Evolutionary conservation across 257 asterid species (phyloP).

Genomic region (Penstemon davidsonii): DNA sequence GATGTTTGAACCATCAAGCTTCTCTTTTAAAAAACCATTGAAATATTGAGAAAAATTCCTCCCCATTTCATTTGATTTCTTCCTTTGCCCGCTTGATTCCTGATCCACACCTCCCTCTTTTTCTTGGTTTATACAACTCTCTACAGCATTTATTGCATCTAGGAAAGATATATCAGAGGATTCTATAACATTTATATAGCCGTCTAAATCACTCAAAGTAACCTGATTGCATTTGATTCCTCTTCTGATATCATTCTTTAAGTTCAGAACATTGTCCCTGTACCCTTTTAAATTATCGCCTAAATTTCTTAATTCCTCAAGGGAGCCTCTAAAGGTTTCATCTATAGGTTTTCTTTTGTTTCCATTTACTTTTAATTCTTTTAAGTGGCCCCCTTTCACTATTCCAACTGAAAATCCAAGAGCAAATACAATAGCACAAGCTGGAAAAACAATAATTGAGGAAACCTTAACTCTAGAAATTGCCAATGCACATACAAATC

Average conservation of each 20-base stretch:
- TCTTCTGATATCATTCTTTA: conserved; percentile 50
- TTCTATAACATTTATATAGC: conserved; percentile 48
- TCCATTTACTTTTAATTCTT: conserved; percentile 38
- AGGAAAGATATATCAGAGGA: conserved; percentile 34
- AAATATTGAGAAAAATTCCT: conserved; percentile 38
- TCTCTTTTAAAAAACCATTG: conserved; percentile 47
- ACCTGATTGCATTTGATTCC: conserved; percentile 49
- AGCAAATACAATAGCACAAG: conserved; percentile 75
- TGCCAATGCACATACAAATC: conserved; percentile 83
- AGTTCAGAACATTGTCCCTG: conserved; percentile 38
- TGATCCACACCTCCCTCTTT: conserved; percentile 35
- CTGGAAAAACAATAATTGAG: conserved; percentile 70
- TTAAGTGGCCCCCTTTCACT: conserved; percentile 63
- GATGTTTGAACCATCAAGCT: conserved; percentile 42
- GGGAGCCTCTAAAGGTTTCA: conserved; percentile 36
- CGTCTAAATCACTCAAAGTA: conserved; percentile 53
- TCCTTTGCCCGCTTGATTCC: conserved; percentile 47
- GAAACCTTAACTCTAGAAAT: conserved; percentile 75
- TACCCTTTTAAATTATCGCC: conserved; percentile 36
- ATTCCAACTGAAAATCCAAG: conserved; percentile 72
- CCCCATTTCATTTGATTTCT: conserved; percentile 41
- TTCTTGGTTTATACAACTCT: conserved; percentile 48
- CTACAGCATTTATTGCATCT: conserved; percentile 45
- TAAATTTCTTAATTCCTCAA: conserved; percentile 49
- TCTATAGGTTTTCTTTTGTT: conserved; percentile 40